Conservation (phyloP, 345 rosid genomes). For the Turnera subulata region DNA sequence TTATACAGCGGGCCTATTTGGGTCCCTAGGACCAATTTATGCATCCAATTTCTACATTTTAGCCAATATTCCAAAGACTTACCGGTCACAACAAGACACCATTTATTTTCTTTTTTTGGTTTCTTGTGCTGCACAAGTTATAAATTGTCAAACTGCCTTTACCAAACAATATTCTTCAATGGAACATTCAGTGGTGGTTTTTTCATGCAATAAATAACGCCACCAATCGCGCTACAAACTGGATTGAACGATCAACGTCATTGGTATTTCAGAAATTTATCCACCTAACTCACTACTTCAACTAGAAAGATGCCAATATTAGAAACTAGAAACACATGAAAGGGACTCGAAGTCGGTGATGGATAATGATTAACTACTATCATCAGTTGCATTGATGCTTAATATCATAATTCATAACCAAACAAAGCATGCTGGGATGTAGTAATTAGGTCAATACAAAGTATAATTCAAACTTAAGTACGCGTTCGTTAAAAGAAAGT, state of each 20-base stretch:
- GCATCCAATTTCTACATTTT: too few species aligned
- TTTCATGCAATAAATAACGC: constrained; percentile 33
- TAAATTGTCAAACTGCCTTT: constrained; percentile 1
- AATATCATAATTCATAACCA: too few species aligned
- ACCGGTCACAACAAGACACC: neutral
- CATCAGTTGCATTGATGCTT: too few species aligned
- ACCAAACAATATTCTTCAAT: neutral
- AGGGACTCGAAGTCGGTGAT: neutral
- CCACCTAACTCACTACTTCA: neutral
- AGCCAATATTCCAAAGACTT: neutral
- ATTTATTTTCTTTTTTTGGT: neutral
- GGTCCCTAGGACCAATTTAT: too few species aligned
- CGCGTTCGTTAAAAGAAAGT: constrained; percentile 10
- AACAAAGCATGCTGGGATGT: neutral
- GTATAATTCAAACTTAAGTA: constrained; percentile 11
- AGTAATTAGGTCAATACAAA: neutral
- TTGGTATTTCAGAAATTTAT: neutral
- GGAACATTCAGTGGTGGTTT: constrained; percentile 13
- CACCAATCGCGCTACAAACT: constrained; percentile 38
- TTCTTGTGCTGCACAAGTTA: too few species aligned
- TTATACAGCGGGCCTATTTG: too few species aligned
- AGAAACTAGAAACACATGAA: neutral
- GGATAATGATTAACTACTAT: neutral
- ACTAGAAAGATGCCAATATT: neutral
- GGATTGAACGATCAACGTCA: constrained; percentile 4